Evolutionary conservation across 768 basidiomycete genomes (phyloP).

Genomic region (Suillus paluster): DNA sequence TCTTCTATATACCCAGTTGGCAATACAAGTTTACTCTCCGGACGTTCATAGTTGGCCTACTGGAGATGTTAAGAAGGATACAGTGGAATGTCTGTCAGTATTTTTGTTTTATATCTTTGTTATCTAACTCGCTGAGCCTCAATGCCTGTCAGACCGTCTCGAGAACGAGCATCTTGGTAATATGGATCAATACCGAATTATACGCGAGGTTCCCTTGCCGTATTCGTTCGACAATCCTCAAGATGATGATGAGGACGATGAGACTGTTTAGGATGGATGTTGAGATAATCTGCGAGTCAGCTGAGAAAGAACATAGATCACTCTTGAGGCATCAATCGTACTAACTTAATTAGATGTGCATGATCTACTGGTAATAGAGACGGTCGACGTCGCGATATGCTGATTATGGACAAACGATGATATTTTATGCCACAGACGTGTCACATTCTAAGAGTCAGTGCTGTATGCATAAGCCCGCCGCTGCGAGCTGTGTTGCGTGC

Average conservation of each 20-base stretch:
- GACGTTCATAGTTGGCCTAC: slow-evolving; percentile 65
- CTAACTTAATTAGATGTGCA: neutral
- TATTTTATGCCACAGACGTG: neutral
- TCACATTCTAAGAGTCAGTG: neutral
- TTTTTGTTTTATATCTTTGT: neutral
- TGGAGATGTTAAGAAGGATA: slow-evolving; percentile 81
- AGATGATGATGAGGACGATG: slow-evolving; percentile 50
- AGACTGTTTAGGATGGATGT: slow-evolving; percentile 29
- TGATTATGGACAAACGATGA: neutral
- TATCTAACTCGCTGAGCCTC: neutral
- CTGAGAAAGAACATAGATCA: neutral
- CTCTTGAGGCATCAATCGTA: neutral
- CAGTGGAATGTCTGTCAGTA: slow-evolving; percentile 92
- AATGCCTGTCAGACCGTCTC: slow-evolving; percentile 57
- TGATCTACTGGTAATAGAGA: neutral
- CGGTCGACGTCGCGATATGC: neutral
- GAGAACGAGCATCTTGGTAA: slow-evolving; percentile 95
- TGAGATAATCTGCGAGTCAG: neutral
- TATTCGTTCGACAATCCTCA: slow-evolving; percentile 58
- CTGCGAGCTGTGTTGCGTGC: no score
- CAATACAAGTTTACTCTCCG: slow-evolving; percentile 56
- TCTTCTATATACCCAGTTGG: slow-evolving; percentile 69
- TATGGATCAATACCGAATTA: slow-evolving; percentile 89
- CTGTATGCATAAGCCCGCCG: neutral
- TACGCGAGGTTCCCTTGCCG: slow-evolving; percentile 83